These are phyloP conservation scores for Lizanozyma gosingica DNA, from an alignment of 1,139 yeast species.

Conservation along the genomic window DNA sequence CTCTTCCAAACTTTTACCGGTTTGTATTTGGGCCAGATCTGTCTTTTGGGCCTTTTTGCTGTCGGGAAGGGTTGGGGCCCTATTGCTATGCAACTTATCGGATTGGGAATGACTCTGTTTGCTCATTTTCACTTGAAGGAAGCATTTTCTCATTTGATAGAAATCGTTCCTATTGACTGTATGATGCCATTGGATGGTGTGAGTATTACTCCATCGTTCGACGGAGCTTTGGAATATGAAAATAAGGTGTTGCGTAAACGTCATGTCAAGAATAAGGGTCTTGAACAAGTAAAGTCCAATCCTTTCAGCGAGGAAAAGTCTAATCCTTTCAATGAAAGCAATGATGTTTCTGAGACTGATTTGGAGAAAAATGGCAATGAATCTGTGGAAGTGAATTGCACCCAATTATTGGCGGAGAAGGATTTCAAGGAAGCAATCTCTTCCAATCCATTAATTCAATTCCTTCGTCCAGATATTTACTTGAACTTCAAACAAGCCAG, in stretches of 20 bases:
- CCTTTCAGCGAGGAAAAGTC: not conserved
- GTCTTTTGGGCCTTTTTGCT: conserved; percentile 76
- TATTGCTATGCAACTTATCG: conserved; percentile 62
- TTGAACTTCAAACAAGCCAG: conserved; percentile 47
- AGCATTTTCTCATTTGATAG: conserved; percentile 59
- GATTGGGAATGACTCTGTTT: conserved; percentile 54
- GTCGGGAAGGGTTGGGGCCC: conserved; percentile 97
- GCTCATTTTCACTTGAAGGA: conserved; percentile 51
- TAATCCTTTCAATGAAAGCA: not conserved
- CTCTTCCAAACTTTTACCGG: conserved; percentile 84
- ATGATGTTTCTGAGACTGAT: not conserved
- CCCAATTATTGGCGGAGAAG: not conserved
- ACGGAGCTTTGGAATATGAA: conserved; percentile 28
- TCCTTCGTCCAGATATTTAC: conserved; percentile 60
- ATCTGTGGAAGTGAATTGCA: not conserved
- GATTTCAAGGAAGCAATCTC: conserved; percentile 26
- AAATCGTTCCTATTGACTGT: conserved; percentile 53
- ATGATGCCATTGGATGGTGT: conserved; percentile 67
- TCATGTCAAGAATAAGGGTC: not conserved
- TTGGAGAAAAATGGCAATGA: not conserved
- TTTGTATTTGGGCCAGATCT: conserved; percentile 75
- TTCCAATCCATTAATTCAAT: conserved; percentile 31
- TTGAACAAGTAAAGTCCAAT: no score
- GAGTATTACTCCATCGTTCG: conserved; percentile 50
- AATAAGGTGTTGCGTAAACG: conserved; percentile 17